Base-by-base conservation (phyloP, 106 monocot species). In the Allium cepa region DNA sequence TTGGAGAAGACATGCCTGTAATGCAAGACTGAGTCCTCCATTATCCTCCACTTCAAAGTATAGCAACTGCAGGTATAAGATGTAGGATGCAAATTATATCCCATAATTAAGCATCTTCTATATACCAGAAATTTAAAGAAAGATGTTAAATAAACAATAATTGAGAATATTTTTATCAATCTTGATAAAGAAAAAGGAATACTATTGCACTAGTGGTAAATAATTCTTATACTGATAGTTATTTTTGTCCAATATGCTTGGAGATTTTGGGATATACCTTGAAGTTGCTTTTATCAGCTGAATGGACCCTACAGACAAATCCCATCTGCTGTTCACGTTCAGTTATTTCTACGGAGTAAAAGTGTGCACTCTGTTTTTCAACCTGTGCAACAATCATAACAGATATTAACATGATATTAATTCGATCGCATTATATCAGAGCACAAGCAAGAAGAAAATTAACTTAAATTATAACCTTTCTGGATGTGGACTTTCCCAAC, bases 341-440 rank as follows among this genome's bases (percentile, higher is more conserved):
- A 75, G 92, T 79, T 80, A 97, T 75, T 61, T 92, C 76, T 59
- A 97, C 84, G 18, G 92, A 84, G 79, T 97, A 97, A 74, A 97
- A 97, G 63, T 92, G 92, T 66, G 97, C 97, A 83, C 72, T 84
- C 63, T 92, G 97, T 49, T 92, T 97, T 69, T 97, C 97, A 17
- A 97, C 97, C 97, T 97, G 80, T 68, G 26, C 48, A 77, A 69
- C 36, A 72, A 3, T 36, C 36, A 36, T 36, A 36, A 36, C 36
- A 36, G 36, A 36, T 36, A 36, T 36, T 36, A 36, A 5, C 36
- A 36, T 36, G 36, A 3, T 36, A 5, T 36, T 36, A 36, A 0
- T 36, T 36, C 36, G 36, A 36, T 36, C 5, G 36, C 22, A 36
- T 36, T 3, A 36, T 36, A 36, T 36, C 36, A 36, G 0, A 36